These are phyloP conservation scores for Nemania sp. DNA, from an alignment of 2,329 filamentous ascomycete genomes.

Conservation along the genomic window DNA sequence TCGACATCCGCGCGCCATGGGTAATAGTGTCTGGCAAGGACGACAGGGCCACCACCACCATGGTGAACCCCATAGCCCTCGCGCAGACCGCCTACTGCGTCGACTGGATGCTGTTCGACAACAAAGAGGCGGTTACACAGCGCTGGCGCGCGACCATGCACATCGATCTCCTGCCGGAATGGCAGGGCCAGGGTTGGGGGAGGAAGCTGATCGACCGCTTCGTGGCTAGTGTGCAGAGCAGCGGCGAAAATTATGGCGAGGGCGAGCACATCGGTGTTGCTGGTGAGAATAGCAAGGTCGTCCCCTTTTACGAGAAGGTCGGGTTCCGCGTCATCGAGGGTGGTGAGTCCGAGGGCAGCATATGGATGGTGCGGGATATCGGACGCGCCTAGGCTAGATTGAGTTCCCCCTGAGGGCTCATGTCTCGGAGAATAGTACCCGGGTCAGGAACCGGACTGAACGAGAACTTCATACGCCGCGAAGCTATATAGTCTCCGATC, in stretches of 20 bases:
- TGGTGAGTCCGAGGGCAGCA: slow-evolving; percentile 40
- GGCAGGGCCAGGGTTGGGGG: slow-evolving; percentile 51
- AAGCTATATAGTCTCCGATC: too few species aligned
- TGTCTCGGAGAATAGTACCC: too few species aligned
- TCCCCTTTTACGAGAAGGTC: slow-evolving; percentile 52
- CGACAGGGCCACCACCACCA: background rate
- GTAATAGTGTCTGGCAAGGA: background rate
- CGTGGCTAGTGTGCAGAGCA: slow-evolving; percentile 42
- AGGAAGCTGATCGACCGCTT: slow-evolving; percentile 45
- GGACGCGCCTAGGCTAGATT: background rate
- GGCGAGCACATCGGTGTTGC: slow-evolving; percentile 51
- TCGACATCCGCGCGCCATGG: slow-evolving; percentile 41
- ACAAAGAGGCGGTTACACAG: slow-evolving; percentile 41
- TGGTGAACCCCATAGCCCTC: slow-evolving; percentile 42
- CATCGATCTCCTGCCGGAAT: slow-evolving; percentile 50
- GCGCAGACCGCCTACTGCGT: slow-evolving; percentile 48
- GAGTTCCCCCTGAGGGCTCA: too few species aligned
- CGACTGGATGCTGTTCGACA: slow-evolving; percentile 45
- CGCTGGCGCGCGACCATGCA: slow-evolving; percentile 52
- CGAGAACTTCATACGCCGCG: too few species aligned
- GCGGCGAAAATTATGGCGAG: slow-evolving; percentile 36
- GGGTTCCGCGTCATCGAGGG: slow-evolving; percentile 47
- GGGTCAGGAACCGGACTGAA: too few species aligned
- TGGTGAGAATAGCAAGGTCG: slow-evolving; percentile 51
- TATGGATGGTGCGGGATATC: slow-evolving; percentile 47